Conservation (phyloP, 2,329 filamentous ascomycete genomes). For the Thielaviopsis punctulata region DNA sequence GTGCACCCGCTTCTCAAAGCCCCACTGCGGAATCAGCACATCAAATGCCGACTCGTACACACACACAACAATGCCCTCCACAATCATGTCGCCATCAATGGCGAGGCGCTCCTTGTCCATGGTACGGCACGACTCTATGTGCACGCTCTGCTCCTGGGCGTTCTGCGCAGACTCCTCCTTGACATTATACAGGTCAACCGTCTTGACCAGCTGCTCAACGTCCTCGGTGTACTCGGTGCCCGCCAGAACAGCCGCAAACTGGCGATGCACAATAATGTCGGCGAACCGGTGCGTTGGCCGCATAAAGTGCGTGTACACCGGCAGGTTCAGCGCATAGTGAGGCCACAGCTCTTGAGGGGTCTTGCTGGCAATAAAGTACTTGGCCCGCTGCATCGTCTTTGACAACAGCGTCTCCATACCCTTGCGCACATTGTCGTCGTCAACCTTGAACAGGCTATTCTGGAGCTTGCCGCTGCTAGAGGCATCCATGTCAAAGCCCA, state of each 20-base stretch:
- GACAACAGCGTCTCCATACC: slow-evolving; percentile 93
- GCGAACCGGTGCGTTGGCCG: slow-evolving; percentile 88
- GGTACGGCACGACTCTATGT: slow-evolving; percentile 89
- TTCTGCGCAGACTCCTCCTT: slow-evolving; percentile 98
- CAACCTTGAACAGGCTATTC: slow-evolving; percentile 85
- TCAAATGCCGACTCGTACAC: slow-evolving; percentile 99
- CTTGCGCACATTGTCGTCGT: slow-evolving; percentile 78
- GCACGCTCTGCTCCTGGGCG: slow-evolving; percentile 95
- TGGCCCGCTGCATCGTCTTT: slow-evolving; percentile 91
- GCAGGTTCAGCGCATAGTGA: slow-evolving; percentile 84
- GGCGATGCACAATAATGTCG: slow-evolving; percentile 87
- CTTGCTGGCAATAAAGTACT: slow-evolving; percentile 80
- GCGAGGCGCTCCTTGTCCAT: slow-evolving; percentile 89
- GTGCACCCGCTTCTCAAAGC: slow-evolving; percentile 97
- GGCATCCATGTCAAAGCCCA: slow-evolving; percentile 79
- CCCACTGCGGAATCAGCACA: slow-evolving; percentile 92
- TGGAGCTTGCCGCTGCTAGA: slow-evolving; percentile 81
- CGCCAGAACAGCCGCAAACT: slow-evolving; percentile 74
- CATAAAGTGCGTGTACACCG: slow-evolving; percentile 93
- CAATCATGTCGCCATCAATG: slow-evolving; percentile 77
- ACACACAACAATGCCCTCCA: slow-evolving; percentile 87
- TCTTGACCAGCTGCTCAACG: slow-evolving; percentile 74
- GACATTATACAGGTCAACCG: slow-evolving; percentile 87
- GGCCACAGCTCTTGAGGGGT: slow-evolving; percentile 59
- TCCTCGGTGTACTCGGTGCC: slow-evolving; percentile 78